Evolutionary conservation across 2,329 filamentous ascomycete species (phyloP), one percentile per base, ranked within the genome.

Genomic region (Xylariaceae sp.): DNA sequence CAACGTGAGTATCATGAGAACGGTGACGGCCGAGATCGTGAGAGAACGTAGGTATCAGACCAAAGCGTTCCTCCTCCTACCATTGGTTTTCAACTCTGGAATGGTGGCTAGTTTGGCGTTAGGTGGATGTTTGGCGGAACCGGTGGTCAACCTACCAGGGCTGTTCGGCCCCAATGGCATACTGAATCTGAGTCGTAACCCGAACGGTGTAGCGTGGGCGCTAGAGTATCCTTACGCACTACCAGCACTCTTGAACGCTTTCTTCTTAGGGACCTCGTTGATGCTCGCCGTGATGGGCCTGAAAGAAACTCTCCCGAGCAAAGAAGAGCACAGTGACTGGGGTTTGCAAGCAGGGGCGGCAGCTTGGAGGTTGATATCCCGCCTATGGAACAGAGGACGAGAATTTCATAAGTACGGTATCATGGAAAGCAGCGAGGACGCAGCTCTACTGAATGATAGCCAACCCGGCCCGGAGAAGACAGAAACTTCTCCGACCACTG

Each of bases 1-100:
- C 2, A 91, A 90, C 65, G 81, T 89, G 2, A 87, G 87, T 0
- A 86, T 91, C 3, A 87, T 91, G 84, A 76, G 87, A 55, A 89
- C 86, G 5, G 87, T 90, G 81, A 87, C 90, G 39, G 81, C 81
- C 2, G 88, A 91, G 70, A 86, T 88, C 27, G 83, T 91, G 30
- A 77, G 79, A 43, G 87, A 89, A 71, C 88, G 87, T 70, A 87
- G 81, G 75, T 87, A 69, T 55, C 75, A 75, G 57, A 74, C 75
- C 6, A 70, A 73, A 56, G 74, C 75, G 0, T 77, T 77, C 40
- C 62, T 76, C 16, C 65, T 78, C 21, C 59, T 78, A 50, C 76
- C 75, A 3, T 87, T 91, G 80, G 87, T 85, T 42, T 87, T 89
- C 71, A 89, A 89, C 61, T 57, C 64, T 3, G 70, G 73, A 3